Base-by-base conservation (phyloP, 1,139 yeast species). In the Zhuliangozyma parablackwelliae region DNA sequence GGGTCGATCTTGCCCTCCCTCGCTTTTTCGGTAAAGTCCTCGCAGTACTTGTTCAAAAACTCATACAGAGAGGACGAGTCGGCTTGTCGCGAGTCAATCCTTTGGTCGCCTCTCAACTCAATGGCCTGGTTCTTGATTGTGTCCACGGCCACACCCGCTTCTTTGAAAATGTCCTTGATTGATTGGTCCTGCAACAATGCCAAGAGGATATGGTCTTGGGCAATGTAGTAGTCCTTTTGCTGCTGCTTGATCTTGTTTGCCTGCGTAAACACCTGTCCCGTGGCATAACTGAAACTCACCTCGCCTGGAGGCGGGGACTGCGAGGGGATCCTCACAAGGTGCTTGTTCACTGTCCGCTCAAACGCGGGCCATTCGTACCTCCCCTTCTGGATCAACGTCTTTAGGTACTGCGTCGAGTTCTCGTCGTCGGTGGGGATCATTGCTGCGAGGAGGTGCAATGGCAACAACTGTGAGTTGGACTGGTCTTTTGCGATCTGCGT, bases 1-100 rank as follows among this genome's bases (percentile, higher is more conserved):
- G 99, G 99, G 60, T 92, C 99, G 44, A 92, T 79, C 58, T 85
- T 86, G 56, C 99, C 98, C 54, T 85, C 82, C 47, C 95, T 75
- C 10, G 98, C 98, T 61, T 80, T 80, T 51, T 87, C 94, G 0
- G 98, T 94, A 68, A 92, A 75, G 59, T 92, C 97, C 49, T 83
- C 78, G 44, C 97, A 96, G 60, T 92, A 92, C 59, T 94, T 92
- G 44, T 75, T 68, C 53, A 94, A 71, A 51, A 88, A 92, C 59
- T 92, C 99, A 51, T 76, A 80, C 41, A 84, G 76, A 33, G 82
- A 79, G 10, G 92, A 83, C 6, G 97, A 82, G 57, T 92, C 99
- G 2, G 98, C 97, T 49, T 82, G 84, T 57, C 97, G 78, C 2
- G 96, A 84, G 56, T 92, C 99, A 48, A 92, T 92, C 59, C 92